These are phyloP conservation scores for Trichoderma cornu-damae DNA, from an alignment of 2,329 filamentous ascomycete genomes.

Conservation along the genomic window DNA sequence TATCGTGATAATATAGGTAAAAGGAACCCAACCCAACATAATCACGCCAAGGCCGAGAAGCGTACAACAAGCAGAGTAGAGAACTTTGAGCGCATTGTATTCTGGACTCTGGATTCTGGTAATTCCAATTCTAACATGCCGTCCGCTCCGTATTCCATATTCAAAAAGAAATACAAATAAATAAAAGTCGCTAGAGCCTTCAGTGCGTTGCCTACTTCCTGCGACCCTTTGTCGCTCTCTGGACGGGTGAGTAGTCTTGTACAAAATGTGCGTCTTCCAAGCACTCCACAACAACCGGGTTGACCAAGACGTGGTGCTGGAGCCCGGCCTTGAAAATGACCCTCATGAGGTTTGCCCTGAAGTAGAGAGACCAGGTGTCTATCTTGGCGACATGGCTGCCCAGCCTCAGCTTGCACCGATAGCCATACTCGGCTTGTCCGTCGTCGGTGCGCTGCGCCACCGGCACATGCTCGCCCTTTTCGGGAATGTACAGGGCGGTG, in stretches of 20 bases:
- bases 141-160: not conserved
- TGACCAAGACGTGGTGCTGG: constrained; percentile 35
- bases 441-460: constrained; percentile 39
- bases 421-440: constrained; percentile 46
- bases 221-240: constrained; percentile 21
- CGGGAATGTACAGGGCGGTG: constrained; percentile 39
- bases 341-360: constrained; percentile 45
- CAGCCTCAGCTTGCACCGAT: constrained; percentile 47
- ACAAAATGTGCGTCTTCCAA: constrained; percentile 36
- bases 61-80: not conserved
- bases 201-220: constrained; percentile 19
- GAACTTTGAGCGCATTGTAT: not conserved
- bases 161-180: not conserved
- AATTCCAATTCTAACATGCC: not conserved
- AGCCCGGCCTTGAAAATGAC: constrained; percentile 44
- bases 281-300: constrained; percentile 37
- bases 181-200: not conserved
- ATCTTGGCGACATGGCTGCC: constrained; percentile 43
- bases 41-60: not conserved
- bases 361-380: constrained; percentile 48
- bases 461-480: constrained; percentile 41
- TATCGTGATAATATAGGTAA: not conserved
- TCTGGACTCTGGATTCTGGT: not conserved
- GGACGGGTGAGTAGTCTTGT: constrained; percentile 21
- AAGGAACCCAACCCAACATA: not conserved